Evolutionary conservation across 2,329 filamentous ascomycete genomes (phyloP).

Genomic region (Colletotrichum godetiae): DNA sequence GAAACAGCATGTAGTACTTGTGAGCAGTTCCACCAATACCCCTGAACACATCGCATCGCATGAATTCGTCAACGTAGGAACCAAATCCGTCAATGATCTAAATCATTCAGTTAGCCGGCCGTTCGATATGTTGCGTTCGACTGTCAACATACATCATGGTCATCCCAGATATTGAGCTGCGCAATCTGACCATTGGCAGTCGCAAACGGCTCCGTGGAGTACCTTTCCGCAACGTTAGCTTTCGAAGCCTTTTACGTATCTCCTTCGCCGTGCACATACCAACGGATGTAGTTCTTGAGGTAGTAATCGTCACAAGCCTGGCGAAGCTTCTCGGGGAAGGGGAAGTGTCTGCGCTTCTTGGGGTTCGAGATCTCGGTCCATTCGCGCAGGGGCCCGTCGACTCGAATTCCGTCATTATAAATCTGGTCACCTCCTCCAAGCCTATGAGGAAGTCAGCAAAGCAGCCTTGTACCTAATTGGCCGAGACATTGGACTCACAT

Average conservation of each 20-base stretch:
- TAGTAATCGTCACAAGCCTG: slow-evolving; percentile 91
- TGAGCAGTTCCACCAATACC: slow-evolving; percentile 92
- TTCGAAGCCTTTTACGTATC: slow-evolving; percentile 52
- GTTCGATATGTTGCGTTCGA: no score
- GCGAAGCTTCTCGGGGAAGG: slow-evolving; percentile 83
- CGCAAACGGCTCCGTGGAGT: slow-evolving; percentile 85
- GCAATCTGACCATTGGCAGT: slow-evolving; percentile 91
- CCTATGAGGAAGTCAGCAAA: slow-evolving; percentile 57
- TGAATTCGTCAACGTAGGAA: slow-evolving; percentile 93
- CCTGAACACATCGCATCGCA: slow-evolving; percentile 90
- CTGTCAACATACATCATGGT: slow-evolving; percentile 74
- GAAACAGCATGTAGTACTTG: slow-evolving; percentile 98
- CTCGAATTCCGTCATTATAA: slow-evolving; percentile 93
- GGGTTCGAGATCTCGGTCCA: slow-evolving; percentile 91
- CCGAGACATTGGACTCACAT: slow-evolving; percentile 65
- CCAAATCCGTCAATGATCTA: slow-evolving; percentile 93
- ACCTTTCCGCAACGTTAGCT: slow-evolving; percentile 65
- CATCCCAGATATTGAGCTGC: slow-evolving; percentile 98
- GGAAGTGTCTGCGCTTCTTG: slow-evolving; percentile 80
- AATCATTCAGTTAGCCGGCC: slow-evolving; percentile 42
- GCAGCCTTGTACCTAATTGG: not conserved
- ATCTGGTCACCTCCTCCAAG: slow-evolving; percentile 95
- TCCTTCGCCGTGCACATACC: slow-evolving; percentile 55
- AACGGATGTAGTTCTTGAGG: slow-evolving; percentile 85
- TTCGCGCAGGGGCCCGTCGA: slow-evolving; percentile 80